Evolutionary conservation across 163 green algal species (phyloP), one percentile per base, ranked within the genome.

Genomic region (Coccomyxa subellipsoidea): DNA sequence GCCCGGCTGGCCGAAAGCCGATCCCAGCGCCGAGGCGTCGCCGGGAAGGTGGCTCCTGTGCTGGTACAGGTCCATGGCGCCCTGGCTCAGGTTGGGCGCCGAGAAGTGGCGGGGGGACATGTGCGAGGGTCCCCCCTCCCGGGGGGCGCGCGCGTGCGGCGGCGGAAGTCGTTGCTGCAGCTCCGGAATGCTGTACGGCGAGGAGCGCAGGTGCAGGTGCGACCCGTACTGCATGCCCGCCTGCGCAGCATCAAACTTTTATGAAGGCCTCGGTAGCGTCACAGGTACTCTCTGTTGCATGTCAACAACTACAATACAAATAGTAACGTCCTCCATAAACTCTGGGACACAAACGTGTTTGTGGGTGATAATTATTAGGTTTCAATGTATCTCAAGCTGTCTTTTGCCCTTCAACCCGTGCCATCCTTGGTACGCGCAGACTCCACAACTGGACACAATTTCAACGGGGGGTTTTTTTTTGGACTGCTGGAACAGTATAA

Each of bases 41-140:
- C 47, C 5, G 15, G 2, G 47, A 12, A 59, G 47, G 47, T 7
- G 47, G 47, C 47, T 59, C 4, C 47, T 12, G 3, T 59, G 47
- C 47, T 59, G 47, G 47, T 59, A 59, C 66, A 34, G 66, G 66
- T 73, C 66, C 27, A 36, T 73, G 66, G 66, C 66, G 8, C n/a
- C 66, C 66, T 73, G 66, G 66, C 29, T 36, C 29, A 73, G 27
- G 66, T 73, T 73, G 66, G 66, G 66, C 66, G 66, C 66, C n/a
- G 66, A 73, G 27, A 36, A 73, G 66, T 73, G 66, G 66, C 66
- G 66, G 2, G 66, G 66, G 66, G 66, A 73, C 8, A 73, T 73
- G 66, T 35, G 66, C 7, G n/a, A 36, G 66, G 66, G 27, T 8
- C 66, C 66, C 8, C 2, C 66, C 32, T 73, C 66, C 66, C 66